Conservation (phyloP, 2,329 filamentous ascomycete genomes). For the Westerdykella ornata region DNA sequence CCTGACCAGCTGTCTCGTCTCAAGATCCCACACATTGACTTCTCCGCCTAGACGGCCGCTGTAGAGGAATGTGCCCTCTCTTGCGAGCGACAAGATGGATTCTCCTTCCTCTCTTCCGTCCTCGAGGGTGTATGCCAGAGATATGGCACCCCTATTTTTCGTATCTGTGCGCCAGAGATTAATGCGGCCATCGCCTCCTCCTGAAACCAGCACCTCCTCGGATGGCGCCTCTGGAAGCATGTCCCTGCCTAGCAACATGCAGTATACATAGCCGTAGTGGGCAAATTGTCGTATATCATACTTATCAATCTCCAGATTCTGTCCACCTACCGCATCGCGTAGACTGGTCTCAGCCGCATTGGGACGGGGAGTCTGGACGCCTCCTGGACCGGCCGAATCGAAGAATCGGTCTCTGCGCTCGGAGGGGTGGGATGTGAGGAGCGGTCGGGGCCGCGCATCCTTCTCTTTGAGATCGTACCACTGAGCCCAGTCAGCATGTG, state of each 20-base stretch:
- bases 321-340: constrained; percentile 50
- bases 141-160: constrained; percentile 54
- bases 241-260: constrained; percentile 79
- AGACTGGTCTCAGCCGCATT: constrained; percentile 49
- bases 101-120: constrained; percentile 54
- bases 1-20: constrained; percentile 82
- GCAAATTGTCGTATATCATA: constrained; percentile 81
- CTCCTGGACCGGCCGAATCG: constrained; percentile 80
- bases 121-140: constrained; percentile 61
- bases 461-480: constrained; percentile 74
- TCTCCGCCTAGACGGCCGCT: constrained; percentile 81
- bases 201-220: constrained; percentile 76
- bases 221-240: constrained; percentile 63
- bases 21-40: constrained; percentile 93
- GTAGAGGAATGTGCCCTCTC: constrained; percentile 89
- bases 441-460: constrained; percentile 52
- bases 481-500: constrained; percentile 27
- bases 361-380: constrained; percentile 67
- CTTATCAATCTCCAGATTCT: constrained; percentile 72
- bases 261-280: constrained; percentile 92
- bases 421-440: constrained; percentile 64
- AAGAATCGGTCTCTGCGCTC: constrained; percentile 83
- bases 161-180: constrained; percentile 81
- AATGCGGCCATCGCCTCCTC: constrained; percentile 87
- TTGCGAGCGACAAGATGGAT: constrained; percentile 66